A percentile compares a stretch with the other conserved stretches of the same genome.
phyloP scores from a whole-genome alignment of 148 eudicot genomes.

The Spergularia bocconei region DNA sequence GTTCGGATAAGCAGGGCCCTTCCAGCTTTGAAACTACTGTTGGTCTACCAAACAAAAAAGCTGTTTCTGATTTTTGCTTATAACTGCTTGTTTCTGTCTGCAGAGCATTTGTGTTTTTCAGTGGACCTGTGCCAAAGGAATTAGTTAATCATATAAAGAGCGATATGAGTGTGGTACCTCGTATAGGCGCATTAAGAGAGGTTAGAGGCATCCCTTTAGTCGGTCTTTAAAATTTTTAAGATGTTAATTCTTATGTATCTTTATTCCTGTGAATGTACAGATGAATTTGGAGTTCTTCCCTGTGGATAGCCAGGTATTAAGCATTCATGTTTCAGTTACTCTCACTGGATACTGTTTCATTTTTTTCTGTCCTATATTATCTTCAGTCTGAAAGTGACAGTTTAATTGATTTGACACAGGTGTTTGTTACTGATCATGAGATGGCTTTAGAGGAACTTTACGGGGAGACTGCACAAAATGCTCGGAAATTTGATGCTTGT shows the following conservation, averaged over 20 bases:
- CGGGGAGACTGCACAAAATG: slow-evolving; percentile 56
- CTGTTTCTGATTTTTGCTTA: slow-evolving; percentile 2
- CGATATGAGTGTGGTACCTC: slow-evolving; percentile 90
- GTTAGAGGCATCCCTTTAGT: slow-evolving; percentile 32
- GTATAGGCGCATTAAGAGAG: slow-evolving; percentile 96
- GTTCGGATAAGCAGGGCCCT: no score
- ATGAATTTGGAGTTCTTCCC: slow-evolving; percentile 98
- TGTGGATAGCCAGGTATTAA: slow-evolving; percentile 79
- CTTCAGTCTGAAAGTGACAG: not conserved
- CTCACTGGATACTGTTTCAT: not conserved
- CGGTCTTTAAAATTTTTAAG: not conserved
- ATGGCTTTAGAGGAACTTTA: slow-evolving; percentile 76
- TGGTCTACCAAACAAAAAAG: not conserved
- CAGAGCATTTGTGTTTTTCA: slow-evolving; percentile 92
- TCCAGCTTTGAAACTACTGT: not conserved
- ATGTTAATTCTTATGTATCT: slow-evolving; percentile 2
- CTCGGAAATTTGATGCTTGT: slow-evolving; percentile 63
- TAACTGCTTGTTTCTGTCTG: slow-evolving; percentile 22
- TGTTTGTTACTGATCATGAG: slow-evolving; percentile 75
- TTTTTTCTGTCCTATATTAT: not conserved
- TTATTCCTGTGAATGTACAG: slow-evolving; percentile 41
- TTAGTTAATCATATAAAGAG: slow-evolving; percentile 72
- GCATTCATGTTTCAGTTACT: slow-evolving; percentile 6
- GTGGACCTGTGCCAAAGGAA: slow-evolving; percentile 78
- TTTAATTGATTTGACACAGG: slow-evolving; percentile 39